phyloP scores from a whole-genome alignment of 108 stramenopile species.

The Pinguiococcus pyrenoidosus region DNA sequence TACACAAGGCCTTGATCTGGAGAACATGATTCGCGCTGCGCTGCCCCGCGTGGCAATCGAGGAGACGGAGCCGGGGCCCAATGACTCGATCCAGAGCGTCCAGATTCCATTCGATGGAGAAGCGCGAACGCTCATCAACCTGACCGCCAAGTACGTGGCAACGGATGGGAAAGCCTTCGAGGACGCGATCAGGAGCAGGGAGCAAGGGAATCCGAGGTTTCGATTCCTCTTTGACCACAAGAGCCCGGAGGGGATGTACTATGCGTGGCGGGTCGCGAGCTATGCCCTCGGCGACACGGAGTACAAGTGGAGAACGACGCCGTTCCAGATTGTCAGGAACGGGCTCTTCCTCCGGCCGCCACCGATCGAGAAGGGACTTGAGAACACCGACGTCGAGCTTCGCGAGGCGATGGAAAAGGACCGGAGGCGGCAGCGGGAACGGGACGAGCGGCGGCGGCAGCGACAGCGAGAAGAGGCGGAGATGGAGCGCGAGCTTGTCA shows the following conservation, averaged over 20 bases:
- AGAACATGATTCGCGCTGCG: too few species aligned
- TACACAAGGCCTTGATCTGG: too few species aligned
- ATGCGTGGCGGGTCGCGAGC: conserved; percentile 9
- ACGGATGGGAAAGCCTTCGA: conserved; percentile 22
- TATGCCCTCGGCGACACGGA: conserved; percentile 32
- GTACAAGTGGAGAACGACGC: conserved; percentile 16
- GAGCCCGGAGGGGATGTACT: conserved; percentile 3
- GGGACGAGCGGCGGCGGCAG: neutral
- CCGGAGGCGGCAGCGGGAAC: neutral
- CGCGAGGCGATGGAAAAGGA: too few species aligned
- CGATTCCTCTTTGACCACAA: neutral
- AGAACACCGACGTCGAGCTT: conserved; percentile 27
- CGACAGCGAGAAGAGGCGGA: neutral
- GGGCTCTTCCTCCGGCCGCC: conserved; percentile 35
- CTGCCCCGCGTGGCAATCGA: too few species aligned
- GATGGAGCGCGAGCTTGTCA: neutral
- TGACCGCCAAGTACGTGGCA: conserved; percentile 6
- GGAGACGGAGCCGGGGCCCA: neutral
- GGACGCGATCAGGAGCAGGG: neutral
- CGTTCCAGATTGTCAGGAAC: conserved; percentile 28
- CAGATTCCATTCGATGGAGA: neutral
- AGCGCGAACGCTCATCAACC: neutral
- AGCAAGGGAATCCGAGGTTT: neutral
- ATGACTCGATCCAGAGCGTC: neutral
- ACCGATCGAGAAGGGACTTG: conserved; percentile 4